These are phyloP conservation scores for Boletus pseudo-olivaceus DNA, from an alignment of 768 basidiomycete genomes.

Conservation along the genomic window DNA sequence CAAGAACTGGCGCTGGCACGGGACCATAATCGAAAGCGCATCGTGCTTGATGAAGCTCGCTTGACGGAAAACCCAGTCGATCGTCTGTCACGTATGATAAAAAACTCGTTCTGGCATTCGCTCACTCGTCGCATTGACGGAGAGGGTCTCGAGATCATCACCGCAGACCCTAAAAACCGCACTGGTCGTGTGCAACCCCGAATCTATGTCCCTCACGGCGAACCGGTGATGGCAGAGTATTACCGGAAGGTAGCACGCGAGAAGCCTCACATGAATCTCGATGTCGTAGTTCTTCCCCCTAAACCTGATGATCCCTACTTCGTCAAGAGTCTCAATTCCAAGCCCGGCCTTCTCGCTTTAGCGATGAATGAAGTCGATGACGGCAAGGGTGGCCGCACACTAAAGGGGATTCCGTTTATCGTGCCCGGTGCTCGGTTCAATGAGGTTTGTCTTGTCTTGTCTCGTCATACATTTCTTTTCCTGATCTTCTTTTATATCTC, in stretches of 20 bases:
- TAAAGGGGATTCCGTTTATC: conserved; percentile 95
- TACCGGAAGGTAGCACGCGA: conserved; percentile 87
- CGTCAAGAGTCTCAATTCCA: conserved; percentile 90
- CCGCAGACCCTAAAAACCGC: conserved; percentile 97
- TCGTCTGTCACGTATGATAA: conserved; percentile 95
- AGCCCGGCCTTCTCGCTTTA: conserved; percentile 90
- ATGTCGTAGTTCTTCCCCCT: conserved; percentile 85
- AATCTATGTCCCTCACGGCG: conserved; percentile 92
- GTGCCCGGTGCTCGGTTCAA: conserved; percentile 96
- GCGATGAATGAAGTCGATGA: conserved; percentile 94
- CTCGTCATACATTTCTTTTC: neutral
- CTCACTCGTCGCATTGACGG: conserved; percentile 96
- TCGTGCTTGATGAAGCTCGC: conserved; percentile 98
- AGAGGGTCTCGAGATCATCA: conserved; percentile 95
- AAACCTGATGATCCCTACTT: conserved; percentile 85
- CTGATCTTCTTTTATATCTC: conserved; percentile 7
- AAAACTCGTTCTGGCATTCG: conserved; percentile 97
- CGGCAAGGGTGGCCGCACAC: conserved; percentile 67
- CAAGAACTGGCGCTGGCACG: conserved; percentile 97
- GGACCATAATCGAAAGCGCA: conserved; percentile 92
- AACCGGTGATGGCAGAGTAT: conserved; percentile 93
- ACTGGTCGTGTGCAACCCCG: conserved; percentile 85
- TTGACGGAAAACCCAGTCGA: conserved; percentile 97
- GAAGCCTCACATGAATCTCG: conserved; percentile 91
- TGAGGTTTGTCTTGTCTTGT: conserved; percentile 53